phyloP scores from a whole-genome alignment of 257 asterid species.

The Capsicum pubescens region DNA sequence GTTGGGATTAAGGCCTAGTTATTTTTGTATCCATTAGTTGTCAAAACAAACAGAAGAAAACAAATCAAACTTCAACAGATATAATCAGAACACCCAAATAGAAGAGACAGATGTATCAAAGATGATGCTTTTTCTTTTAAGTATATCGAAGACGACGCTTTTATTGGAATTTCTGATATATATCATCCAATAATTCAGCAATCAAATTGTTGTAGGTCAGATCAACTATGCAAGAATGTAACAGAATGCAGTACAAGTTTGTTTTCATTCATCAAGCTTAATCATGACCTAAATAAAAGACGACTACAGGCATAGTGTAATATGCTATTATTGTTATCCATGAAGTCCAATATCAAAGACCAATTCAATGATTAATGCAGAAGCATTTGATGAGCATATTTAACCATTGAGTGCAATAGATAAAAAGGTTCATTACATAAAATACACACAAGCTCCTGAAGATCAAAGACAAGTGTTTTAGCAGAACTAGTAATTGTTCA shows the following conservation, averaged over 20 bases:
- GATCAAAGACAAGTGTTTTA: slow-evolving; percentile 20
- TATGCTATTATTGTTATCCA: background rate
- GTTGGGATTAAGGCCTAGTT: background rate
- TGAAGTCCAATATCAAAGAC: slow-evolving; percentile 9
- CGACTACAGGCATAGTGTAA: background rate
- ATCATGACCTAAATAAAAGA: slow-evolving; percentile 2
- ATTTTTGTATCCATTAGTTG: background rate
- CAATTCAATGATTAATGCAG: background rate
- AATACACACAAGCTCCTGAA: background rate
- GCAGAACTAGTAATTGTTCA: slow-evolving; percentile 6
- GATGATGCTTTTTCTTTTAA: background rate
- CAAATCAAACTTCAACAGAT: background rate
- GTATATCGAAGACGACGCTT: background rate
- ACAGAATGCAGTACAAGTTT: slow-evolving; percentile 12
- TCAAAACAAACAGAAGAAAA: slow-evolving; percentile 2
- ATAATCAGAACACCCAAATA: slow-evolving; percentile 11
- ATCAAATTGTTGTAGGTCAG: background rate
- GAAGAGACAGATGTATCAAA: background rate
- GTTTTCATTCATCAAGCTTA: slow-evolving; percentile 16
- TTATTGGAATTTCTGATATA: background rate
- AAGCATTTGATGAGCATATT: background rate
- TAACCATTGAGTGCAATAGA: background rate
- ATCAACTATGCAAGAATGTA: slow-evolving; percentile 12
- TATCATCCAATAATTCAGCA: slow-evolving; percentile 20
- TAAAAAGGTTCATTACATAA: slow-evolving; percentile 7